A percentile compares a stretch with the other conserved stretches of the same genome.
These are phyloP conservation scores for Houttuynia cordata DNA, from an alignment of 164 flowering plant genomes.

Conservation along the genomic window DNA sequence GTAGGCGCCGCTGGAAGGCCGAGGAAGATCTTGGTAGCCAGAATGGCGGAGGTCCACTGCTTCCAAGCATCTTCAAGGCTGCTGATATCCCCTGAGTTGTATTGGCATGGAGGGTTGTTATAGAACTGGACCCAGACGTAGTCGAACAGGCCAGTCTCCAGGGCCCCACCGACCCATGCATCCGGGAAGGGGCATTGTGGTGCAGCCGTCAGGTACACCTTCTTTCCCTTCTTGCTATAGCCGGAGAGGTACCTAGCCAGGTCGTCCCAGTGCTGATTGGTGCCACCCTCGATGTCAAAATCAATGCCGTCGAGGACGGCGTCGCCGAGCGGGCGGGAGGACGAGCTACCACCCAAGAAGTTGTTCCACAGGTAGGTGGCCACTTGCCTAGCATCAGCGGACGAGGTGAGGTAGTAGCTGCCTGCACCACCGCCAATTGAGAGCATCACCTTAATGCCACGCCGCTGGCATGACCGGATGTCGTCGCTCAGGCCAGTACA, in stretches of 20 bases:
- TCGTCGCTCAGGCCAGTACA: not conserved
- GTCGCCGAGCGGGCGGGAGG: not conserved
- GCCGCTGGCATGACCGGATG: not conserved
- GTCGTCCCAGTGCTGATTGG: not conserved
- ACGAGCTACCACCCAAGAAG: not conserved
- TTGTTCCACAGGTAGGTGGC: conserved; percentile 1
- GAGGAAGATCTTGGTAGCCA: no score
- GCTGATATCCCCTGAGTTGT: no score
- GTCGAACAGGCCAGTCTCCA: conserved; percentile 20
- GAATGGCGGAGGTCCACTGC: no score
- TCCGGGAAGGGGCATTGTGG: conserved; percentile 21
- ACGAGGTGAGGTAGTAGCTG: not conserved
- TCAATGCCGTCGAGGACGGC: not conserved
- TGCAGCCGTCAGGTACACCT: conserved; percentile 17
- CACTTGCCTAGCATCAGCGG: not conserved
- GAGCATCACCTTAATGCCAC: not conserved
- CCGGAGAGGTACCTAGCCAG: not conserved
- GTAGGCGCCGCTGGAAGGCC: no score
- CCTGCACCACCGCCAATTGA: not conserved
- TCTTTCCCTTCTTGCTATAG: conserved; percentile 1
- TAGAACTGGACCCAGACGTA: conserved; percentile 26
- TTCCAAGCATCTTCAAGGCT: no score
- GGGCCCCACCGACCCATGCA: conserved; percentile 4
- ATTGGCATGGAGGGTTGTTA: no score
- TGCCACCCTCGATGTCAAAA: not conserved